Evolutionary conservation across 306 rosid species (phyloP), one percentile per base, ranked within the genome.

Genomic region (Lathyrus sativus): DNA sequence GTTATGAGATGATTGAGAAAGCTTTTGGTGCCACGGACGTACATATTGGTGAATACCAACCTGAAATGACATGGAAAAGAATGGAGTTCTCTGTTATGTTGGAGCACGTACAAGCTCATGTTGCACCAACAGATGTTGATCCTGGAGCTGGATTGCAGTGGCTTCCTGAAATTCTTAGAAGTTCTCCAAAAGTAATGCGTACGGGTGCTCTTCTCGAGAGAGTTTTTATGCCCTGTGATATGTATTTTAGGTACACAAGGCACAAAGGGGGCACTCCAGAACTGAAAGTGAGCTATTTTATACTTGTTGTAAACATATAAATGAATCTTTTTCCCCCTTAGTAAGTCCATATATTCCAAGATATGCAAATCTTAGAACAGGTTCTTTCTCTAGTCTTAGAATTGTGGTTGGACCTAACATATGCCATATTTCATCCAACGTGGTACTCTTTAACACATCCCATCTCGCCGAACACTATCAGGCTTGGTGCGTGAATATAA

Each of bases 181-280:
- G 88, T 82, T 95, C 99, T 71, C 99, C 99, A 26, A 91, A 95
- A 87, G 97, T 91, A 49, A 87, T 87, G 82, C 99, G 99, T 51
- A 95, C 99, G 9, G 99, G 99, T 81, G 99, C 99, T 83, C 87
- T 95, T 75, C 97, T 95, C 58, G 99, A 95, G 83, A 95, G 99
- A 83, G 99, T 95, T 73, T 95, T 95, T 80, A 91, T 91, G 99
- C 99, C 99, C 17, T 95, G 99, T 79, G 74, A 89, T 67, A 95
- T 95, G 99, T 95, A 95, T 72, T 91, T 95, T 62, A 82, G 92
- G 67, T 95, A 87, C 83, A 95, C 99, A 63, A 85, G 99, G 80
- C 86, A 91, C 85, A 88, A 95, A 84, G 97, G 97, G 59, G 99
- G 99, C 76, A 95, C 95, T 74, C 99, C 97, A 42, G 96, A 89